Percentiles rank a stretch among this genome's conserved stretches.
phyloP scores from a whole-genome alignment of 805 yeast genomes.

The Schwanniomyces sp. region DNA sequence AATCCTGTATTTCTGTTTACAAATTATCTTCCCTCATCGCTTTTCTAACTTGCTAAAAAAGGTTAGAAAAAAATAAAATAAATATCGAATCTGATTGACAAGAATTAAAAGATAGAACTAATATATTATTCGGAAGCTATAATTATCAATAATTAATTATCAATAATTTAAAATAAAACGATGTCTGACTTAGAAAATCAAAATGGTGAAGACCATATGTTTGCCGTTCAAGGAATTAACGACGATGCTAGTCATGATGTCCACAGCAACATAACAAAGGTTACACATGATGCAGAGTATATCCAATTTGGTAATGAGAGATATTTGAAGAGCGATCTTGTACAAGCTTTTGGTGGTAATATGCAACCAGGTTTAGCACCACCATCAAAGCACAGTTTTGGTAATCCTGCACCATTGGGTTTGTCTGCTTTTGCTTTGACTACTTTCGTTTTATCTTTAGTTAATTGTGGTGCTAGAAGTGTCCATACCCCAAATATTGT shows the following conservation, averaged over 20 bases:
- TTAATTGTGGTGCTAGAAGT: conserved; percentile 68
- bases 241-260: conserved; percentile 7
- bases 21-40: neutral
- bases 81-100: no score
- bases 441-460: conserved; percentile 62
- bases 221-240: conserved; percentile 14
- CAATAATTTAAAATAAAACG: neutral
- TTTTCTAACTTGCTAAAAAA: no score
- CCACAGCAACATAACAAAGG: conserved; percentile 23
- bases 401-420: conserved; percentile 78
- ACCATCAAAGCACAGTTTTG: conserved; percentile 45
- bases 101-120: no score
- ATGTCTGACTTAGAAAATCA: conserved; percentile 38
- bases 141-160: neutral
- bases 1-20: neutral
- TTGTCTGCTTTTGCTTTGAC: conserved; percentile 69
- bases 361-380: conserved; percentile 62
- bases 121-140: no score
- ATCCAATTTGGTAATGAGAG: conserved; percentile 71
- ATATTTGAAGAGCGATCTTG: conserved; percentile 60
- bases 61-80: no score
- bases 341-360: conserved; percentile 79
- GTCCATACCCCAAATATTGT: conserved; percentile 60
- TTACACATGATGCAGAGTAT: conserved; percentile 55
- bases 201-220: conserved; percentile 28